A percentile compares a stretch with the other conserved stretches of the same genome.
Evolutionary conservation across 176 grass and related monocot genomes (phyloP).

Genomic region (Poa pratensis): DNA sequence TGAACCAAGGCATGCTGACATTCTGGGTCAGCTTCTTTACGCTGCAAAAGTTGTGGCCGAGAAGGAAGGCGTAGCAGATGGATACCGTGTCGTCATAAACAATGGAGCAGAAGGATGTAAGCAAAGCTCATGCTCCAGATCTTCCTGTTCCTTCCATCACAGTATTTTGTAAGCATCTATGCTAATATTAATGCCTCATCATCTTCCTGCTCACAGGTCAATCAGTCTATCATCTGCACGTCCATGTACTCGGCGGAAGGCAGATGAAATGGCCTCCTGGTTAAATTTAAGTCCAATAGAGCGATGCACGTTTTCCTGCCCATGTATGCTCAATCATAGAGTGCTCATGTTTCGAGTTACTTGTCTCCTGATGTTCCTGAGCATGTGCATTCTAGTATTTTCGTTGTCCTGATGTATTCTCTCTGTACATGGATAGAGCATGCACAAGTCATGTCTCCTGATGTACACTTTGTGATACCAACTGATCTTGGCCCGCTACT

Average conservation of each 20-base stretch:
- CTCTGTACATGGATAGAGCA: too few relatives aligned
- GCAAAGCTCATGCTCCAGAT: background rate
- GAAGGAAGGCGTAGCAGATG: conserved; percentile 82
- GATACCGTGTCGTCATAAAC: conserved; percentile 85
- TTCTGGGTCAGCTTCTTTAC: conserved; percentile 87
- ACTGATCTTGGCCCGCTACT: too few relatives aligned
- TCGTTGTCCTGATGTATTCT: too few relatives aligned
- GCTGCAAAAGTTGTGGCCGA: conserved; percentile 77
- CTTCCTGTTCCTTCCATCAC: background rate
- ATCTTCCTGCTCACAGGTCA: conserved; percentile 61
- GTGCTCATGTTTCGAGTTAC: background rate
- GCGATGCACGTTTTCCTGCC: background rate
- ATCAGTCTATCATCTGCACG: conserved; percentile 90
- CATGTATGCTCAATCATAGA: background rate
- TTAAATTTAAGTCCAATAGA: conserved; percentile 12
- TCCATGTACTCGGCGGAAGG: conserved; percentile 87
- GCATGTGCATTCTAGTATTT: too few relatives aligned
- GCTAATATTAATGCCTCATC: background rate
- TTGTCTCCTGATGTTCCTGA: too few relatives aligned
- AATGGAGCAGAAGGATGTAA: conserved; percentile 90
- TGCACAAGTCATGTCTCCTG: too few relatives aligned
- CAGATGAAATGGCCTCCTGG: conserved; percentile 93
- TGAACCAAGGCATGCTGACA: conserved; percentile 73
- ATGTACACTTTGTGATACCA: too few relatives aligned
- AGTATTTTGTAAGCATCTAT: background rate